Percentiles rank a stretch among this genome's conserved stretches.
These are phyloP conservation scores for Citeromyces nyonsensis DNA, from an alignment of 805 yeast genomes.

Conservation along the genomic window DNA sequence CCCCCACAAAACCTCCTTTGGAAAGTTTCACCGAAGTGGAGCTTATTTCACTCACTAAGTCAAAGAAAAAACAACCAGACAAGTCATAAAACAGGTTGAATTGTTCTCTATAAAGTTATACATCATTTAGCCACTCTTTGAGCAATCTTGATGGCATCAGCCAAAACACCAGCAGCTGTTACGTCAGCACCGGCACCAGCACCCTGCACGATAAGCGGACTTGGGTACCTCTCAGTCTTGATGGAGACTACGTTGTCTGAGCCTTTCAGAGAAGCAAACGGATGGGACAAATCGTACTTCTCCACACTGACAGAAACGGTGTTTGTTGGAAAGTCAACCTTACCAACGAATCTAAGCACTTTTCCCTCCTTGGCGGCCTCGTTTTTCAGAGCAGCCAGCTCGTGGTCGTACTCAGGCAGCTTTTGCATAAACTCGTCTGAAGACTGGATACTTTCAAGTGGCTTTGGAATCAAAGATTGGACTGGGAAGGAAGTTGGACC, in stretches of 20 bases:
- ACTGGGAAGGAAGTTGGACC: constrained; percentile 91
- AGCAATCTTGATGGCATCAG: constrained; percentile 84
- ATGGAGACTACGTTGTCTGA: constrained; percentile 92
- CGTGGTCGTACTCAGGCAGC: constrained; percentile 73
- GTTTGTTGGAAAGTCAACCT: constrained; percentile 60
- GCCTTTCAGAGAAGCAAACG: constrained; percentile 91
- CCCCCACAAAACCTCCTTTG: no score
- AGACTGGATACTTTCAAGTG: constrained; percentile 56
- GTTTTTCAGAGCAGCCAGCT: constrained; percentile 60
- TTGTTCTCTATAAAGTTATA: no score
- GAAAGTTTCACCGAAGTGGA: no score
- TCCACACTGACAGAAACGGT: constrained; percentile 76
- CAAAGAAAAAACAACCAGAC: no score
- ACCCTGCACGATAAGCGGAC: constrained; percentile 93
- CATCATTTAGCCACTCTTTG: constrained; percentile 31
- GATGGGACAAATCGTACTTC: constrained; percentile 79
- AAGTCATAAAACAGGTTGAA: no score
- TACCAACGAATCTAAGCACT: constrained; percentile 89
- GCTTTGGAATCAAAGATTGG: constrained; percentile 82
- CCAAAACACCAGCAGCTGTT: constrained; percentile 74
- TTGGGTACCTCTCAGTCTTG: constrained; percentile 80
- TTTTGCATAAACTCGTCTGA: constrained; percentile 68
- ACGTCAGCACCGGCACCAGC: constrained; percentile 82
- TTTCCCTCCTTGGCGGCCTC: constrained; percentile 74
- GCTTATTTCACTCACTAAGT: no score